Evolutionary conservation across 768 basidiomycete species (phyloP).

Genomic region (Boletus rubropictus): DNA sequence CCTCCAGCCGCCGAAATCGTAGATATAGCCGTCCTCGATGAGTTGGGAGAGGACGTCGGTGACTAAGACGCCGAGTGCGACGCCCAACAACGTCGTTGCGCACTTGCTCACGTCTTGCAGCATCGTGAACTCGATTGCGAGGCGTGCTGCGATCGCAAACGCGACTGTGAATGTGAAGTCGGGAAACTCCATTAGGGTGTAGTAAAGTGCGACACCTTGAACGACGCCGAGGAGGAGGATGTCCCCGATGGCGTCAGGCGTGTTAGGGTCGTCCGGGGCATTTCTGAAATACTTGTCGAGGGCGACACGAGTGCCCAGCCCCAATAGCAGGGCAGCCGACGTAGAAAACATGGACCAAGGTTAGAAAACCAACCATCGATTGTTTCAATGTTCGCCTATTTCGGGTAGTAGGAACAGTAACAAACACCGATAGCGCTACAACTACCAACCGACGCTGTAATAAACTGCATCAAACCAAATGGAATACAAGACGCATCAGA

Average conservation of each 20-base stretch:
- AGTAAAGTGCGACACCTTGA: conserved; percentile 73
- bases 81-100: conserved; percentile 57
- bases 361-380: conserved; percentile 18
- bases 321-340: conserved; percentile 65
- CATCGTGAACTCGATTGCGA: conserved; percentile 56
- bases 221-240: conserved; percentile 64
- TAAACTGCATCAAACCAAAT: no score
- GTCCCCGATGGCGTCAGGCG: conserved; percentile 42
- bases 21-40: conserved; percentile 45
- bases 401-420: conserved; percentile 15
- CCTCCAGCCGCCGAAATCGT: conserved; percentile 19
- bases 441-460: no score
- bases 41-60: conserved; percentile 68
- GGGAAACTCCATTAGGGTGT: conserved; percentile 50
- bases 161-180: conserved; percentile 52
- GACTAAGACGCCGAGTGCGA: conserved; percentile 61
- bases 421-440: no score
- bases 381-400: conserved; percentile 21
- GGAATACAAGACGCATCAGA: no score
- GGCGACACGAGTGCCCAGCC: conserved; percentile 67
- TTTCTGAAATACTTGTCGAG: conserved; percentile 52
- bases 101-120: conserved; percentile 49
- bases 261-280: conserved; percentile 28
- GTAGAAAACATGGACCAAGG: conserved; percentile 42
- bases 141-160: conserved; percentile 53